These are phyloP conservation scores for Trichoderma atroviride DNA, from an alignment of 2,329 filamentous ascomycete species.

Conservation along the genomic window DNA sequence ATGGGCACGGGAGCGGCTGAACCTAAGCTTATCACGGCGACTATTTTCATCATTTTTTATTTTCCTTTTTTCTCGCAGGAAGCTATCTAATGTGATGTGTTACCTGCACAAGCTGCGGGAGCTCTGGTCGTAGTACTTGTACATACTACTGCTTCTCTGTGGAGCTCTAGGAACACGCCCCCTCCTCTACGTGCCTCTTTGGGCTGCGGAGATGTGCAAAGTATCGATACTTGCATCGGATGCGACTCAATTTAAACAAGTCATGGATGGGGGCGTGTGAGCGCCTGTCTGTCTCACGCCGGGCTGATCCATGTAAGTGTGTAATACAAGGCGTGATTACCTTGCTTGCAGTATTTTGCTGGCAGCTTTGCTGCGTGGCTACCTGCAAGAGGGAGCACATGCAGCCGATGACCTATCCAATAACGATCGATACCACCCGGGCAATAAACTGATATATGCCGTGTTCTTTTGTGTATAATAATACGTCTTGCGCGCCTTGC, in stretches of 20 bases:
- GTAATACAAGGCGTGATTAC: background rate
- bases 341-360: background rate
- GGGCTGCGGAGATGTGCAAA: background rate
- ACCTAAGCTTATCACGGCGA: background rate
- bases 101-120: background rate
- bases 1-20: background rate
- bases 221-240: background rate
- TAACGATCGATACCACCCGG: background rate
- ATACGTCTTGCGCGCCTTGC: background rate
- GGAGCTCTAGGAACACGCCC: background rate
- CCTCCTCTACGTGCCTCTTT: background rate
- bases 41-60: background rate
- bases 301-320: background rate
- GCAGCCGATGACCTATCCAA: background rate
- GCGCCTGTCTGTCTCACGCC: background rate
- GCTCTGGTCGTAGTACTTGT: background rate
- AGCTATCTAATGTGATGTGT: background rate
- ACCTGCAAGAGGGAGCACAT: background rate
- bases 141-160: background rate
- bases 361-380: background rate
- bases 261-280: background rate
- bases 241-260: background rate
- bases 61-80: background rate
- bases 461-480: background rate
- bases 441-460: background rate